Evolutionary conservation across 2,329 filamentous ascomycete species (phyloP).

Genomic region (Fusarium mexicanum): DNA sequence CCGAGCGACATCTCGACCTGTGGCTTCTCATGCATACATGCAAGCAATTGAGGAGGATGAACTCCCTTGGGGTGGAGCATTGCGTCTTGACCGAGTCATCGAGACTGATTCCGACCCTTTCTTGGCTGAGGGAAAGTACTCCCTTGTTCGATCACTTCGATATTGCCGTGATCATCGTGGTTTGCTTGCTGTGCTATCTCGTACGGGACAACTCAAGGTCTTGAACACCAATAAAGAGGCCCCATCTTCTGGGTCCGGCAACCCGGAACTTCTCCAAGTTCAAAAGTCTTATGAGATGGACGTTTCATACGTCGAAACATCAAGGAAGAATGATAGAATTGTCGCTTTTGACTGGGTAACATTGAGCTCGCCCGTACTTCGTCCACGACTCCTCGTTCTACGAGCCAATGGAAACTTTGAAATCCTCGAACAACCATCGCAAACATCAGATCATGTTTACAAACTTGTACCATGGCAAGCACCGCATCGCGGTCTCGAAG

Average conservation of each 20-base stretch:
- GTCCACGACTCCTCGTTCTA: constrained; percentile 67
- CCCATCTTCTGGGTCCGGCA: constrained; percentile 54
- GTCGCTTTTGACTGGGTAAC: constrained; percentile 76
- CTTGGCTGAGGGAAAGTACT: constrained; percentile 64
- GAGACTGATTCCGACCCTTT: constrained; percentile 62
- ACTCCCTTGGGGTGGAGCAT: constrained; percentile 69
- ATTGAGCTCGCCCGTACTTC: constrained; percentile 63
- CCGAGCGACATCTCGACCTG: constrained; percentile 64
- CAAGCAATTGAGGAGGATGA: constrained; percentile 69
- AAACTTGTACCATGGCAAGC: constrained; percentile 70
- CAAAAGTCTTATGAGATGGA: constrained; percentile 70
- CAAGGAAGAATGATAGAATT: constrained; percentile 66
- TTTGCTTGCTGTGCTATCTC: constrained; percentile 68
- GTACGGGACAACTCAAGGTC: constrained; percentile 70
- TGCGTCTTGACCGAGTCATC: constrained; percentile 67
- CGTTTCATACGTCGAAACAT: constrained; percentile 62
- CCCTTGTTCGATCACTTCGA: constrained; percentile 69
- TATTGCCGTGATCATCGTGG: constrained; percentile 71
- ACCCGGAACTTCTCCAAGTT: constrained; percentile 68
- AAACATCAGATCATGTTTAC: constrained; percentile 66
- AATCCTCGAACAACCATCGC: constrained; percentile 69
- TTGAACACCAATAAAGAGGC: constrained; percentile 67
- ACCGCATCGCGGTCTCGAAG: constrained; percentile 66
- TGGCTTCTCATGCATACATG: constrained; percentile 64
- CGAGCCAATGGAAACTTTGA: constrained; percentile 70